Conservation (phyloP, 78 protist species). For the Chrysochromulina tobinii region DNA sequence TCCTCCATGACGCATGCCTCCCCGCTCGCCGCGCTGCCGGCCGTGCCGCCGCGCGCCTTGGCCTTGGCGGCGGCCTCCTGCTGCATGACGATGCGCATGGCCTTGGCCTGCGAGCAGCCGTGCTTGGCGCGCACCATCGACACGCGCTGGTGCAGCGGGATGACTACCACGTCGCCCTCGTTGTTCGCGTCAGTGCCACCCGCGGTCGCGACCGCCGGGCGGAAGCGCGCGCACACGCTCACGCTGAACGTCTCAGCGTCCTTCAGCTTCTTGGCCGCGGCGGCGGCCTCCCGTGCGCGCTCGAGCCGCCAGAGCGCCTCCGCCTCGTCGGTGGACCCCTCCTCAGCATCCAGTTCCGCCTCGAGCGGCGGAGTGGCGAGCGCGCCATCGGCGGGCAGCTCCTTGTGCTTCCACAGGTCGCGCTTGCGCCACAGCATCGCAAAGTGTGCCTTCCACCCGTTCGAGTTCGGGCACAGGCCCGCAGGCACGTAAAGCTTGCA, state of each 20-base stretch:
- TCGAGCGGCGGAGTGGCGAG: too few species aligned
- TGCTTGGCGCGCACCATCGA: neutral
- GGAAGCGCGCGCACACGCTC: neutral
- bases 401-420: neutral
- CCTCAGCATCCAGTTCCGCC: too few species aligned
- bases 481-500: neutral
- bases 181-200: neutral
- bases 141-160: slow-evolving; percentile 50
- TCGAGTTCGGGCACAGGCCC: neutral
- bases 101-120: neutral
- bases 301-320: neutral
- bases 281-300: neutral
- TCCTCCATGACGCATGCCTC: neutral
- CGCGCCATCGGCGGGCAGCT: neutral
- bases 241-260: neutral
- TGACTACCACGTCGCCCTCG: neutral
- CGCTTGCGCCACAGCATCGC: neutral
- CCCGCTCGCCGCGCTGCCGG: neutral
- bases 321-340: too few species aligned
- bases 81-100: neutral
- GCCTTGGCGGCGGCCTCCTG: neutral
- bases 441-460: neutral
- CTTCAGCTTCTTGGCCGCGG: neutral
- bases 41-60: too few species aligned
- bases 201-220: neutral